Percentiles rank a stretch among this genome's conserved stretches.
Conservation (phyloP, 805 yeast species). For the Scheffersomyces amazonensis region DNA sequence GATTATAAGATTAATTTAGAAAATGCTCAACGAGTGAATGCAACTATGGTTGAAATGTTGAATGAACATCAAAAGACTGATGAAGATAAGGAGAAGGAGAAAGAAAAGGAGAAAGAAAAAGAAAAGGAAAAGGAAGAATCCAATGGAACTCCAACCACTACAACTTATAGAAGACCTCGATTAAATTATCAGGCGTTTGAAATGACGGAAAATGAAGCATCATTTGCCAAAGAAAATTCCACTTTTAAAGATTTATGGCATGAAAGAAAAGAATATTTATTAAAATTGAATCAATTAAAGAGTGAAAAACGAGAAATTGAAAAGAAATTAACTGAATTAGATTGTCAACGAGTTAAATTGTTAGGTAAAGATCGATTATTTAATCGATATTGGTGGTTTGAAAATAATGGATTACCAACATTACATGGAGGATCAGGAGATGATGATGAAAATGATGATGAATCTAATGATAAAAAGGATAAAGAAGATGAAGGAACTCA, state of each 20-base stretch:
- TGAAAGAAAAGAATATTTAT: conserved; percentile 39
- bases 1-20: conserved; percentile 58
- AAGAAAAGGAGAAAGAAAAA: background rate
- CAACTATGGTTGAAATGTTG: conserved; percentile 17
- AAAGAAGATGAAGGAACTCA: conserved; percentile 12
- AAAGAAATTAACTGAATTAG: conserved; percentile 60
- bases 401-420: conserved; percentile 73
- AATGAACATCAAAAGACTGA: background rate
- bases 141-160: conserved; percentile 1
- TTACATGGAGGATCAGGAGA: conserved; percentile 35
- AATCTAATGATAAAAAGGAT: conserved; percentile 24
- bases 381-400: conserved; percentile 96
- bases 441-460: conserved; percentile 43
- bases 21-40: conserved; percentile 37
- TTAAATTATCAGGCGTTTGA: conserved; percentile 32
- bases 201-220: conserved; percentile 37
- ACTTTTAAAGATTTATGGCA: conserved; percentile 44
- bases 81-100: background rate
- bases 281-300: conserved; percentile 45
- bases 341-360: conserved; percentile 70
- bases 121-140: conserved; percentile 2
- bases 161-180: conserved; percentile 17
- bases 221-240: conserved; percentile 37
- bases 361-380: conserved; percentile 81
- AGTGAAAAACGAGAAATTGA: conserved; percentile 54